Evolutionary conservation across 805 yeast genomes (phyloP).

Genomic region (Metschnikowia borealis): DNA sequence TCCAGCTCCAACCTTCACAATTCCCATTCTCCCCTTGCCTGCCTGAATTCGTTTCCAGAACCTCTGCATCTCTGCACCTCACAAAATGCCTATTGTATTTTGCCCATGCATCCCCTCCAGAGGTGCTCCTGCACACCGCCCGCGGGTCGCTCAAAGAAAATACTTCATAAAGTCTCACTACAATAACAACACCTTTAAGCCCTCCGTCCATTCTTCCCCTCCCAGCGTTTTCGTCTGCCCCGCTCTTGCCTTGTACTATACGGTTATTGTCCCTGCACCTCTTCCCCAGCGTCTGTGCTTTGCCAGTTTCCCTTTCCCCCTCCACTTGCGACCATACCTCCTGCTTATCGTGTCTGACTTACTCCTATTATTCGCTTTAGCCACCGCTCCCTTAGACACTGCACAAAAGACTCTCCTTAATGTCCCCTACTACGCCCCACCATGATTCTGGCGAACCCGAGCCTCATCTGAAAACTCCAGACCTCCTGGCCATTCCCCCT

Average conservation of each 20-base stretch:
- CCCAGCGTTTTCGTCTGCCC: not conserved
- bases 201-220: not conserved
- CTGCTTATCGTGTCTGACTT: not conserved
- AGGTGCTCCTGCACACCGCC: not conserved
- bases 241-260: not conserved
- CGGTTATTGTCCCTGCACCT: not conserved
- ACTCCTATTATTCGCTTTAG: not conserved
- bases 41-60: not conserved
- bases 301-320: no score
- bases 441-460: not conserved
- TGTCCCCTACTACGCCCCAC: not conserved
- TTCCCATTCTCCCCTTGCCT: not conserved
- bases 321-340: not conserved
- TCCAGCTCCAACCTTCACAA: no score
- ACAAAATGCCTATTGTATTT: not conserved
- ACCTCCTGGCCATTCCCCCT: not conserved
- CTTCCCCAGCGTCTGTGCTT: not conserved
- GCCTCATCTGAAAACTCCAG: not conserved
- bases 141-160: constrained; percentile 2
- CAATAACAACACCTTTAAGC: not conserved
- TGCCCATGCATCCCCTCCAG: not conserved
- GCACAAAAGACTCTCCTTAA: not conserved
- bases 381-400: not conserved
- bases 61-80: not conserved
- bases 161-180: constrained; percentile 1